Evolutionary conservation across 1,284 basidiomycete genomes (phyloP), one percentile per base, ranked within the genome.

Genomic region (Termitomyces sp.): DNA sequence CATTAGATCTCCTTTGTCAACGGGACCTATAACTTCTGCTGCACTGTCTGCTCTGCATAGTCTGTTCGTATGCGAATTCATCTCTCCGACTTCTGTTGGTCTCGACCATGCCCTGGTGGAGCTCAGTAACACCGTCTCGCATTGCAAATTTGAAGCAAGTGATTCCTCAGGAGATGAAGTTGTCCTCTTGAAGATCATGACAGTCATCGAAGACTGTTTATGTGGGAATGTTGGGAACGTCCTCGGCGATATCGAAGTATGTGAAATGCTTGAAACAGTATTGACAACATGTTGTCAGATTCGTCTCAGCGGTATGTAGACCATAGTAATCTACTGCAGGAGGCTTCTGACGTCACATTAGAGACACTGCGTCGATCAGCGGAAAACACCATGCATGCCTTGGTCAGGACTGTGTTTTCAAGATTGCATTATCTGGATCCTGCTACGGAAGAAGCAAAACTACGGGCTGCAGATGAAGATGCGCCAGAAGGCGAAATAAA

Each of bases 201-300:
- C 88, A 11, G 86, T 98, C 9, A 94, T 99, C 57, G 84, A 91
- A 57, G 86, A 92, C 65, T 85, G 91, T 62, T 77, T 96, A 60
- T 83, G 86, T 53, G 82, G 84, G 28, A 72, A 68, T 47, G 79
- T 88, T n/a, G 88, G 86, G 0, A 65, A 68, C 19, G 75, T 79
- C 10, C 77, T 97, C 37, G 90, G 91, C 35, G 96, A 99, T 64
- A 85, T 97, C 55, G 91, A 94, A 67, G 88, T 99, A 18, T 99
- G 97, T 68, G 96, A 98, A 72, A 94, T 99, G 85, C 77, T 99
- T 64, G 97, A 99, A 72, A 97, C 96, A 5, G 95, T 97, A 1
- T 72, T 99, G 58, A 97, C 93, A 33, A 98, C 97, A 63, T 94
- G 94, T 60, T 98, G 96, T 69, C 93, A 98, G 67, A 97, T 96